Percentiles rank a stretch among this genome's conserved stretches.
phyloP scores from a whole-genome alignment of 2,329 filamentous ascomycete species.

The Ustulina deusta region DNA sequence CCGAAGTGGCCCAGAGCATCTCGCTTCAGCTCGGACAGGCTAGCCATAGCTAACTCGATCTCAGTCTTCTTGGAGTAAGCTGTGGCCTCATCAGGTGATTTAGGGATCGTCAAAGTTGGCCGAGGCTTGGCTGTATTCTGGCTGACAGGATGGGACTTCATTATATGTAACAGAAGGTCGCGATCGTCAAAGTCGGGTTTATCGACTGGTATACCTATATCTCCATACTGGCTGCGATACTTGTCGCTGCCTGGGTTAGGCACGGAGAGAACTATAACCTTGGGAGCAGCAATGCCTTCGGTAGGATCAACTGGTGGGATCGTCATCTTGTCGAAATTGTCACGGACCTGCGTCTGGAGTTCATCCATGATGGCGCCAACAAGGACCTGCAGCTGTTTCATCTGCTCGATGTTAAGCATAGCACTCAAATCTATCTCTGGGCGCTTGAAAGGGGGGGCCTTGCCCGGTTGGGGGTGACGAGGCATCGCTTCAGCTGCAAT shows the following conservation, averaged over 20 bases:
- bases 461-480: slow-evolving; percentile 32
- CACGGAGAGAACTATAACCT: slow-evolving; percentile 49
- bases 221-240: slow-evolving; percentile 46
- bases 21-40: slow-evolving; percentile 74
- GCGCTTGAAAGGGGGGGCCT: slow-evolving; percentile 53
- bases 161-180: slow-evolving; percentile 37
- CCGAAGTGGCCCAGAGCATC: slow-evolving; percentile 78
- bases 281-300: slow-evolving; percentile 47
- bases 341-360: slow-evolving; percentile 65
- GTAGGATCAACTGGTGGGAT: slow-evolving; percentile 49
- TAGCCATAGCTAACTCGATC: slow-evolving; percentile 43
- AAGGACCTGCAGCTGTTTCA: slow-evolving; percentile 64
- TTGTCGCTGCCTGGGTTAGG: slow-evolving; percentile 53
- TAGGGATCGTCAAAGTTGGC: slow-evolving; percentile 46
- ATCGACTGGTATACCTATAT: slow-evolving; percentile 41
- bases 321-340: slow-evolving; percentile 63
- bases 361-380: slow-evolving; percentile 65
- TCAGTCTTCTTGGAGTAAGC: slow-evolving; percentile 55
- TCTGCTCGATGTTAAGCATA: slow-evolving; percentile 62
- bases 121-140: slow-evolving; percentile 19
- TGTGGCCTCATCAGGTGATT: slow-evolving; percentile 49
- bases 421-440: slow-evolving; percentile 63
- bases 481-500: slow-evolving; percentile 39
- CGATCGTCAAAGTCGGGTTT: slow-evolving; percentile 44
- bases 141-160: slow-evolving; percentile 33